Evolutionary conservation across 2,329 filamentous ascomycete species (phyloP).

Genomic region (Anthostomella pinea): DNA sequence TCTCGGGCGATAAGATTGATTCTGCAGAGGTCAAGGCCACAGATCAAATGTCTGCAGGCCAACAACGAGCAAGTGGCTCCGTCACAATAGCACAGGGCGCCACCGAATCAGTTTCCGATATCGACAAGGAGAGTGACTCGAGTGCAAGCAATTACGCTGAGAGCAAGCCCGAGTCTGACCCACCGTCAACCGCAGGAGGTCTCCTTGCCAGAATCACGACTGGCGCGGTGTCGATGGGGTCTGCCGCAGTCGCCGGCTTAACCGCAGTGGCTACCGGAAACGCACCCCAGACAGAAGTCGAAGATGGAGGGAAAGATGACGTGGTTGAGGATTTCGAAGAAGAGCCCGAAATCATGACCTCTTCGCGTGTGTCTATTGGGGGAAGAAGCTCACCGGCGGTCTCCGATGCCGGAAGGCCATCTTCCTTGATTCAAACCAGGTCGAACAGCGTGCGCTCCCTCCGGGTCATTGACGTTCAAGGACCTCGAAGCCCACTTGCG

Average conservation of each 20-base stretch:
- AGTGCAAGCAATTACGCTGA: too few relatives aligned
- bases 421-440: constrained; percentile 39
- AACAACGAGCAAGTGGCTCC: too few relatives aligned
- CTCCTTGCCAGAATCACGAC: constrained; percentile 13
- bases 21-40: too few relatives aligned
- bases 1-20: constrained; percentile 1
- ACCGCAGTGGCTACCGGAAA: constrained; percentile 9
- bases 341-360: constrained; percentile 56
- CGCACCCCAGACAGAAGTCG: constrained; percentile 13
- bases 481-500: constrained; percentile 47
- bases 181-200: constrained; percentile 2
- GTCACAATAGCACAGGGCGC: too few relatives aligned
- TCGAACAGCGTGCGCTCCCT: constrained; percentile 53
- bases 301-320: constrained; percentile 23
- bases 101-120: too few relatives aligned
- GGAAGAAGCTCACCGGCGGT: constrained; percentile 48
- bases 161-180: background rate
- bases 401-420: constrained; percentile 44
- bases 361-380: constrained; percentile 53
- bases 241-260: constrained; percentile 10
- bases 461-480: constrained; percentile 55
- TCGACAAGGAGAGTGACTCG: too few relatives aligned
- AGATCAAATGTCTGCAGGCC: too few relatives aligned
- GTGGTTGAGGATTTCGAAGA: constrained; percentile 55
- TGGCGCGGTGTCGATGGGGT: constrained; percentile 11